Evolutionary conservation across 345 rosid genomes (phyloP).

Genomic region (Clausena lansium): DNA sequence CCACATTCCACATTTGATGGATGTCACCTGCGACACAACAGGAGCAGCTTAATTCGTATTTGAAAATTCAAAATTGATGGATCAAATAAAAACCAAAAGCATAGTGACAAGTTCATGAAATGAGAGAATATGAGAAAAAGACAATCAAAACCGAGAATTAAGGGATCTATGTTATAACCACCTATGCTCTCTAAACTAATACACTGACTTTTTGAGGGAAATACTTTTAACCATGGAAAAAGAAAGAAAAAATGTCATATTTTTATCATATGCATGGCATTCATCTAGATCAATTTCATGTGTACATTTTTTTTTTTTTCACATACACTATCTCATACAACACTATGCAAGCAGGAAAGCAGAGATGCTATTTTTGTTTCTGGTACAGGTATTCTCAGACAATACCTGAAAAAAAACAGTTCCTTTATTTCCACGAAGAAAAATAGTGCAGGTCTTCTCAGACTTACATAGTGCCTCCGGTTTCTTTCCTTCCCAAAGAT

Average conservation of each 20-base stretch:
- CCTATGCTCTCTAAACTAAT: not conserved
- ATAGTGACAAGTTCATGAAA: not conserved
- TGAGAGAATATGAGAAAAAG: not conserved
- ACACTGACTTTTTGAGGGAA: not conserved
- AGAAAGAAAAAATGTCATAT: no score
- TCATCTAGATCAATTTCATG: no score
- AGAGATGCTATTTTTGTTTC: no score
- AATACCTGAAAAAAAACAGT: no score
- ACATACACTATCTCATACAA: no score
- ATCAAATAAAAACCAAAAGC: constrained; percentile 5
- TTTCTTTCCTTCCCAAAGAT: not conserved
- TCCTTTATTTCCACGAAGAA: no score
- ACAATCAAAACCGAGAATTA: not conserved
- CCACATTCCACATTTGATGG: constrained; percentile 78
- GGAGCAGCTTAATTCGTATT: not conserved
- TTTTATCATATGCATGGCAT: no score
- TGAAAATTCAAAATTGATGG: not conserved
- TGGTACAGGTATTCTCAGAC: no score
- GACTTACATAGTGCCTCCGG: not conserved
- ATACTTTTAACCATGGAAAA: no score
- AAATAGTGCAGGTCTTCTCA: not conserved
- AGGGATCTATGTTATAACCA: not conserved
- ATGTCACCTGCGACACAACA: constrained; percentile 54
- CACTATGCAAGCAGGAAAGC: no score
- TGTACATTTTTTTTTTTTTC: no score